A percentile compares a stretch with the other conserved stretches of the same genome.
phyloP scores from a whole-genome alignment of 768 basidiomycete species.

The Hericium rajendrae region DNA sequence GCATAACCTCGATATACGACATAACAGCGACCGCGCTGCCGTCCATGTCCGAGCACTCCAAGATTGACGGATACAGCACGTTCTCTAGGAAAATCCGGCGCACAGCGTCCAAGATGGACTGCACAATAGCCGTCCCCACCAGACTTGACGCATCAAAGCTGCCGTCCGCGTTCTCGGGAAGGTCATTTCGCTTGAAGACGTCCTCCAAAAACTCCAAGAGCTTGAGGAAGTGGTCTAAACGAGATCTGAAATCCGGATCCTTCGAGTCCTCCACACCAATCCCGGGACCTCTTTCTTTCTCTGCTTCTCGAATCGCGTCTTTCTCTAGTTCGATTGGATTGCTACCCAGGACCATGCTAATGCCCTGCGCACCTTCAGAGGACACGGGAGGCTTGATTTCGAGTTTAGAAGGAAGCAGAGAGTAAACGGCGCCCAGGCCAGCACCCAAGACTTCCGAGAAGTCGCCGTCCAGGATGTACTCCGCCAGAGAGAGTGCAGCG shows the following conservation, averaged over 20 bases:
- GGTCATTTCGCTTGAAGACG: conserved; percentile 60
- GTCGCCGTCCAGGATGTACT: conserved; percentile 94
- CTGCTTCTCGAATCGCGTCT: conserved; percentile 37
- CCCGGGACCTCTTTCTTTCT: conserved; percentile 41
- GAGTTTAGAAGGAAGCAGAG: conserved; percentile 80
- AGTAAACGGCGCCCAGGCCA: conserved; percentile 88
- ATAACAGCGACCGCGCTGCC: conserved; percentile 96
- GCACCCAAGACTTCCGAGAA: conserved; percentile 97
- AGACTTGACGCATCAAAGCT: conserved; percentile 52
- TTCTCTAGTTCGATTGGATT: conserved; percentile 47
- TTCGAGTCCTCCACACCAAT: conserved; percentile 73
- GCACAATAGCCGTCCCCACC: conserved; percentile 73
- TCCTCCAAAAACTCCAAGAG: conserved; percentile 89
- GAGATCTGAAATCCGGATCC: conserved; percentile 63
- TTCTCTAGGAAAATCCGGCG: conserved; percentile 86
- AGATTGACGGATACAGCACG: conserved; percentile 83
- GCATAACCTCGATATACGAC: conserved; percentile 88
- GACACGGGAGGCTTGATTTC: conserved; percentile 44
- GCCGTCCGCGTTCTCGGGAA: conserved; percentile 29
- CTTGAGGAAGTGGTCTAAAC: conserved; percentile 84
- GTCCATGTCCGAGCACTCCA: conserved; percentile 87
- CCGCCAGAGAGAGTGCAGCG: conserved; percentile 79
- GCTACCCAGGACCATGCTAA: conserved; percentile 68
- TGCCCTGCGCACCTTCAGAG: conserved; percentile 29
- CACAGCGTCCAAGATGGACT: conserved; percentile 75